These are phyloP conservation scores for Pittosporum tobira DNA, from an alignment of 129 eudicot genomes.

Conservation along the genomic window DNA sequence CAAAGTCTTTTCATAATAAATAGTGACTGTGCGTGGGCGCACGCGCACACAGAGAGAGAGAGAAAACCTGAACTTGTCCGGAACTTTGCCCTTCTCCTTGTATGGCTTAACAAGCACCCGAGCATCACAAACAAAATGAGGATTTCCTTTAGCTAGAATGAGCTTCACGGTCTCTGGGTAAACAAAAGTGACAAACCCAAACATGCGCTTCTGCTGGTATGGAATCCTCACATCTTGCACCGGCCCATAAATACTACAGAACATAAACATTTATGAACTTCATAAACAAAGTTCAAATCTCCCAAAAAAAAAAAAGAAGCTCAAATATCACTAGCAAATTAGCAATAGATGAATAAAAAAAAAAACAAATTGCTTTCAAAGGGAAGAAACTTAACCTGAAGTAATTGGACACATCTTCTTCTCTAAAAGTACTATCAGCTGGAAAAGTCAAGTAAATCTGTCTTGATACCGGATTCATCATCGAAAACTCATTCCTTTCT, in stretches of 20 bases:
- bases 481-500: conserved; percentile 46
- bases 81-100: conserved; percentile 84
- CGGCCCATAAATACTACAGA: conserved; percentile 52
- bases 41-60: background rate
- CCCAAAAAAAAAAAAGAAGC: background rate
- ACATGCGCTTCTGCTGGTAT: conserved; percentile 80
- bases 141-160: conserved; percentile 81
- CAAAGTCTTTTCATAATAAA: too few relatives aligned
- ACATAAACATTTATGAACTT: conserved; percentile 2
- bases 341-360: background rate
- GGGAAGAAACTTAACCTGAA: conserved; percentile 33
- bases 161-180: conserved; percentile 68
- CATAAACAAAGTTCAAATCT: conserved; percentile 5
- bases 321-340: background rate
- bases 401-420: conserved; percentile 73
- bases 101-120: conserved; percentile 75
- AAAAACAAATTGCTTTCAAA: background rate
- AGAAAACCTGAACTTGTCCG: conserved; percentile 53
- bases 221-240: conserved; percentile 91
- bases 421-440: conserved; percentile 69
- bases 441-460: conserved; percentile 87
- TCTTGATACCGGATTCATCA: conserved; percentile 56
- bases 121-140: conserved; percentile 79
- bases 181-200: conserved; percentile 70
- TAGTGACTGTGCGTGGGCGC: too few relatives aligned